Conservation (phyloP, 2,329 filamentous ascomycete species). For the Aspergillus aculeatinus region DNA sequence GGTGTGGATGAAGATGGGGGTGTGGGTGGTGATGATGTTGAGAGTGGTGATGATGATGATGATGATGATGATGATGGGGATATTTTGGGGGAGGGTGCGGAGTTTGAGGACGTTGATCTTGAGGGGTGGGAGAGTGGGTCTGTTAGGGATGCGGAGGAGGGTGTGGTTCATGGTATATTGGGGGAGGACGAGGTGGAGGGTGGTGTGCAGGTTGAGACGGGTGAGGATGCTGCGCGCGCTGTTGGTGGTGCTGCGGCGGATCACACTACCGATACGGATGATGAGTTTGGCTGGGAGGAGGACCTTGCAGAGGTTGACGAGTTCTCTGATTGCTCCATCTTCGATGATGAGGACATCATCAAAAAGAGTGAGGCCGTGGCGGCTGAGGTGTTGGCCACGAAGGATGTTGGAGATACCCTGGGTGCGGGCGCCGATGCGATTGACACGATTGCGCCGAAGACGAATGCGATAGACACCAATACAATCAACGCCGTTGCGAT, state of each 20-base stretch:
- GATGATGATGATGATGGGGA: constrained; percentile 10
- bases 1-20: constrained; percentile 3
- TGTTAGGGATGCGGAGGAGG: background rate
- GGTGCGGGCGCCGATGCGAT: background rate
- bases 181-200: background rate
- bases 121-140: background rate
- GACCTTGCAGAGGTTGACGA: constrained; percentile 26
- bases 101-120: background rate
- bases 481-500: background rate
- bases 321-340: constrained; percentile 36
- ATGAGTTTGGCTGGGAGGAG: background rate
- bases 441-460: background rate
- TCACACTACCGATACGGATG: background rate
- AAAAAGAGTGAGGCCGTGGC: constrained; percentile 22
- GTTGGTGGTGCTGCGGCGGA: background rate
- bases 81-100: background rate
- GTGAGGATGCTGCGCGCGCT: background rate
- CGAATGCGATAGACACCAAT: background rate
- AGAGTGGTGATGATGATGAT: constrained; percentile 6
- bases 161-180: background rate
- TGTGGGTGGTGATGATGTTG: constrained; percentile 9
- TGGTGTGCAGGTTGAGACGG: background rate
- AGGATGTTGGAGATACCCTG: no score
- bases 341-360: constrained; percentile 31
- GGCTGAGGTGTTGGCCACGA: background rate